Evolutionary conservation across 2,329 filamentous ascomycete genomes (phyloP), one percentile per base, ranked within the genome.

Genomic region (Grosmannia serpens): DNA sequence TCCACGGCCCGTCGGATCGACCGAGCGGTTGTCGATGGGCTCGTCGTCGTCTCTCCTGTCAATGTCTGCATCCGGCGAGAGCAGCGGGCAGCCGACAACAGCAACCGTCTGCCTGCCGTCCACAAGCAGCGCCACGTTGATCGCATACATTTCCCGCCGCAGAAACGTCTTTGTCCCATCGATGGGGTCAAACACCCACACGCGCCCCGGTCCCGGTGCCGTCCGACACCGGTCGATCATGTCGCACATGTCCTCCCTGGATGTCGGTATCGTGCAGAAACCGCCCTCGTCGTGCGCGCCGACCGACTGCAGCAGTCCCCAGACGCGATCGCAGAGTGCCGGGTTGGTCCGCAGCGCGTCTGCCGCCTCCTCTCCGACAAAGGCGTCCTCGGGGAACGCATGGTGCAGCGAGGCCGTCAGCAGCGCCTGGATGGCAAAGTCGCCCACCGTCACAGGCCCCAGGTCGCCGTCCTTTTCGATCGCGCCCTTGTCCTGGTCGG

Each of bases 111-210:
- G 79, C 59, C 70, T 67, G 4, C 79, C 77, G 29, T 74, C 77
- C 35, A 77, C 70, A 3, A 84, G 66, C 3, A 84, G 71, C 2
- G 73, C 79, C 22, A 81, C 71, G 59, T 83, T 83, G 67, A 83
- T 78, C 58, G 79, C 81, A 62, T 83, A 84, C 53, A 81, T 74
- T 63, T 81, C 70, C 7, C 77, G 75, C 13, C 71, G 69, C 10
- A 84, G 70, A 57, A 80, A 84, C 0, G 79, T 81, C 68, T 79
- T 77, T 2, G 81, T 84, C 9, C 81, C 81, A 62, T 84, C 81
- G 33, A 84, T 83, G 0, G 81, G 81, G 64, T 84, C 81, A 63
- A 84, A 82, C 0, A 84, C 74, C 80, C 81, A 84, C 10, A 76
- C 74, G 17, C 79, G 67, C 9, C 74, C 75, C 2, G 66, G 55